Base-by-base conservation (phyloP, 805 yeast genomes). In the Kuraishia piskuri region DNA sequence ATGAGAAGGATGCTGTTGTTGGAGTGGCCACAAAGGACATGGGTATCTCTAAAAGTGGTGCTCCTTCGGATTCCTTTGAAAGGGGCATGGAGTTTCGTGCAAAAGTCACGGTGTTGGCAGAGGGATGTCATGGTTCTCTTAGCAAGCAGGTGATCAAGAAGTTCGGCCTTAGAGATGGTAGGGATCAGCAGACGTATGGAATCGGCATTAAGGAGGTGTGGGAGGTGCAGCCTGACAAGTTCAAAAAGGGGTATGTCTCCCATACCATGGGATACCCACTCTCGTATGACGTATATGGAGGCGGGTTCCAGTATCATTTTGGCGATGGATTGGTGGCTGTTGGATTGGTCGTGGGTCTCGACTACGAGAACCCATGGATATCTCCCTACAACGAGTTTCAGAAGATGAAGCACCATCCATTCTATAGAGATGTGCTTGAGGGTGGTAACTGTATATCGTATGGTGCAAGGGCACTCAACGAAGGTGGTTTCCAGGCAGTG, bases 11-110 rank as follows among this genome's bases (percentile, higher is more conserved):
- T 3, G 77, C 79, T 6, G 87, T 94, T 22, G 78, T 77, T 55
- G 99, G 99, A 55, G 91, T 92, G 3, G 97, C 97, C 5, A 94
- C 99, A 1, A 87, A 86, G 60, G 99, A 94, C 67, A 80, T 86
- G 83, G 99, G 99, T 17, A 71, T 94, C 19, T 78, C 83, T 50
- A 84, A 82, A 59, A 69, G 77, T 54, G 97, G 96, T 20, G 65
- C 73, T 36, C 96, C 96, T 26, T 88, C 85, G 62, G 87, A 79
- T 58, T 75, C 80, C n/a, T 94, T 89, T 68, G 97, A 94, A 69
- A 79, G 96, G 58, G 99, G 99, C 23, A 88, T 94, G 97, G 98
- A 90, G 68, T 94, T 94, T 68, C 94, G 86, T 60, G 89, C 99
- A 3, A 81, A 94, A 61, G 75, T 85, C 55, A 91, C 97, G 0